Conservation (phyloP, 495 filamentous ascomycete species). For the Cenococcum geophilum region DNA sequence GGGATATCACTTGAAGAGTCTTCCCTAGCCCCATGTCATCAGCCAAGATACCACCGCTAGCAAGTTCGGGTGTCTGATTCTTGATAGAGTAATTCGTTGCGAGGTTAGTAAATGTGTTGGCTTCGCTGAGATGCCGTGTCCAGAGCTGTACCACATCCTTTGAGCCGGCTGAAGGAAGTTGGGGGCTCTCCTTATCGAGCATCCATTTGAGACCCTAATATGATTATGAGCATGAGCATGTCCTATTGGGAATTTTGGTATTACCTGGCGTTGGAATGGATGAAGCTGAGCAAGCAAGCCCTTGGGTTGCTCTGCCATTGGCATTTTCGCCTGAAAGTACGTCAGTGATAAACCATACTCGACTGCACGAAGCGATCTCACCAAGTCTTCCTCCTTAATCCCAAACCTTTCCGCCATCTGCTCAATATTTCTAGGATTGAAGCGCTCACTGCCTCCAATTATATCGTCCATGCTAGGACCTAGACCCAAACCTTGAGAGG, state of each 20-base stretch:
- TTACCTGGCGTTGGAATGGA: conserved; percentile 67
- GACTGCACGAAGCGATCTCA: conserved; percentile 1
- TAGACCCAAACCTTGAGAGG: conserved; percentile 16
- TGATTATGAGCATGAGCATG: background rate
- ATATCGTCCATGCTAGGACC: conserved; percentile 54
- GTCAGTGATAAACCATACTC: conserved; percentile 2
- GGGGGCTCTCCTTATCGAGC: conserved; percentile 64
- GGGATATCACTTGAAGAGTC: conserved; percentile 78
- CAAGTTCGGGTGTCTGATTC: conserved; percentile 49
- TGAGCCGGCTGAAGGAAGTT: conserved; percentile 55
- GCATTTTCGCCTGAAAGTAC: conserved; percentile 51
- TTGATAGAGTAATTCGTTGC: conserved; percentile 65
- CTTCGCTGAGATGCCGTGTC: conserved; percentile 49
- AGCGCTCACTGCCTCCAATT: conserved; percentile 58
- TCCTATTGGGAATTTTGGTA: background rate
- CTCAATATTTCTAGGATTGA: conserved; percentile 63
- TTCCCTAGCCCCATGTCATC: conserved; percentile 97
- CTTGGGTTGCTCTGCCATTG: conserved; percentile 61
- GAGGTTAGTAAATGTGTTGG: conserved; percentile 60
- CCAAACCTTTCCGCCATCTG: conserved; percentile 65
- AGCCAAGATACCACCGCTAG: conserved; percentile 78
- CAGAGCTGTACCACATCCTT: conserved; percentile 72
- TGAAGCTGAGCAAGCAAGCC: conserved; percentile 60
- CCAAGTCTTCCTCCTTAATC: conserved; percentile 58
- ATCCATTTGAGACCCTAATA: conserved; percentile 74